Evolutionary conservation across 768 basidiomycete species (phyloP), one percentile per base, ranked within the genome.

Genomic region (Amanita subjunquillea): DNA sequence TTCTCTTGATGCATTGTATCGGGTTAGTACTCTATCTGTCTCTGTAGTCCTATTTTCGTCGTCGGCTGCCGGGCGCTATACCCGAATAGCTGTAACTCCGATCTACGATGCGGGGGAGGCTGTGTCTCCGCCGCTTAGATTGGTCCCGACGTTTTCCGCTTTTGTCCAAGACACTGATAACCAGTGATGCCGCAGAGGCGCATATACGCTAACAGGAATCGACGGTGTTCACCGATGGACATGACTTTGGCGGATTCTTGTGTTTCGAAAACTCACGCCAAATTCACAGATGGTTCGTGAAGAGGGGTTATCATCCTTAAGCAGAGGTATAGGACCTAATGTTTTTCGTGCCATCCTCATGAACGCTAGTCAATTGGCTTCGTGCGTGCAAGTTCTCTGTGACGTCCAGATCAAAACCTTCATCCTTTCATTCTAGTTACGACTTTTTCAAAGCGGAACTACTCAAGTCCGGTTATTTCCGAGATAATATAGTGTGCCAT

Each of bases 351-450:
- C 91, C 1, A 62, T 92, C 12, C 66, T 94, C 56, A 93, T 93
- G 91, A 94, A 93, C 65, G 88, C 89, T 46, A 87, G 85, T 69
- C 91, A 95, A 65, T 80, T 94, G 23, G 91, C 90, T 1, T 91
- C 90, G 82, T 90, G 63, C 64, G 87, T 73, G 4, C 30, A 17
- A 10, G 39, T 32, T 29, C 30, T 34, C 22, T 44, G 7, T 27
- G 17, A 1, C 12, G 12, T 17, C 17, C 15, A 17, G 15, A 20
- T 40, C 45, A 44, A 20, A 29, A 25, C 22, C 17, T 27, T 47
- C 23, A 22, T 27, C 9, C 44, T 27, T 23, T 25, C 42, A 29
- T 15, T 32, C 23, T 54, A 90, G 86, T 9, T 95, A 95, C 61
- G 92, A 95, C 65, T 91, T 87, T 65, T 91, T 92, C 79, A 95